These are phyloP conservation scores for Xylaria sp. DNA, from an alignment of 2,329 filamentous ascomycete species.

Conservation along the genomic window DNA sequence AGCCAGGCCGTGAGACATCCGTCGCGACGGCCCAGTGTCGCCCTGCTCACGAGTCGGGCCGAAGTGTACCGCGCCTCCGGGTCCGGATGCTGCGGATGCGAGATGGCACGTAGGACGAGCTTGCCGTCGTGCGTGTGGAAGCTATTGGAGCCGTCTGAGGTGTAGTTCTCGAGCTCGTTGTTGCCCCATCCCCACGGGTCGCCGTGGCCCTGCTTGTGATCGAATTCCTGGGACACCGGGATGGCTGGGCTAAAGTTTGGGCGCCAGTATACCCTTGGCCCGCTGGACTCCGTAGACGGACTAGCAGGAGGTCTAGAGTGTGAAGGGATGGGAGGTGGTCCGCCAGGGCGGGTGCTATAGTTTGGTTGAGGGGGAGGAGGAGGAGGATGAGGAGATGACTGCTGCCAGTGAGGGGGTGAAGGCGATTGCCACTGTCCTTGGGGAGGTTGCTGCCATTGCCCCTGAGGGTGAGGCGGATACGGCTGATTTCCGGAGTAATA, in stretches of 20 bases:
- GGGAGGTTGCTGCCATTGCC: conserved; percentile 29
- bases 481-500: conserved; percentile 44
- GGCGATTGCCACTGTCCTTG: conserved; percentile 36
- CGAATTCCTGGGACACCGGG: conserved; percentile 63
- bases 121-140: conserved; percentile 65
- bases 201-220: conserved; percentile 65
- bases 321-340: conserved; percentile 41
- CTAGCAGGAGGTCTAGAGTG: conserved; percentile 37
- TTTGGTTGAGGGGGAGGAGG: conserved; percentile 36
- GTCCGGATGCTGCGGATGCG: conserved; percentile 49
- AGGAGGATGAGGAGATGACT: conserved; percentile 28
- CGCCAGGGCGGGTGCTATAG: conserved; percentile 38
- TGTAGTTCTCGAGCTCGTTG: conserved; percentile 69
- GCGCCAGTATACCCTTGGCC: conserved; percentile 60
- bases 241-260: conserved; percentile 60
- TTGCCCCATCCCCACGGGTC: conserved; percentile 70
- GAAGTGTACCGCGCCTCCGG: conserved; percentile 62
- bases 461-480: conserved; percentile 29
- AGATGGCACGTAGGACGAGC: conserved; percentile 64
- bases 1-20: conserved; percentile 65
- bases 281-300: conserved; percentile 2
- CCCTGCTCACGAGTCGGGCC: conserved; percentile 64
- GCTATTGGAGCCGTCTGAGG: conserved; percentile 59
- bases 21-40: conserved; percentile 61
- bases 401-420: conserved; percentile 28